A percentile compares a stretch with the other conserved stretches of the same genome.
Evolutionary conservation across 345 rosid species (phyloP).

Genomic region (Brassica nigra): DNA sequence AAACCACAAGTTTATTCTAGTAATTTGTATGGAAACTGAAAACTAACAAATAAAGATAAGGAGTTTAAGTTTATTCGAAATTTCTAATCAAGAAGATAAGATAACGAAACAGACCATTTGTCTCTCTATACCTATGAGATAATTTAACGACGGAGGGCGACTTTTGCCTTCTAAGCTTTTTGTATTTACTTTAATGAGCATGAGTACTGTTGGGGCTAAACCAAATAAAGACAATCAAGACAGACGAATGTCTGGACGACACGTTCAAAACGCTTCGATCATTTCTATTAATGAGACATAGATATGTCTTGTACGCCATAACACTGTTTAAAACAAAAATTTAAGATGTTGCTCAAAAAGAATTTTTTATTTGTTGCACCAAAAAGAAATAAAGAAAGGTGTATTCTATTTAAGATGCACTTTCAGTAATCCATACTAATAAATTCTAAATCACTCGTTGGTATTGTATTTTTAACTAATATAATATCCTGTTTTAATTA

Average conservation of each 20-base stretch:
- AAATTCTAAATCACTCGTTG: not conserved
- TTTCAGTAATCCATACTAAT: not conserved
- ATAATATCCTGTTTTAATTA: not conserved
- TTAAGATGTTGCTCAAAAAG: not conserved
- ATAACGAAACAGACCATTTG: conserved; percentile 40
- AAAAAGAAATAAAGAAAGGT: not conserved
- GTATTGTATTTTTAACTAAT: not conserved
- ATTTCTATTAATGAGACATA: conserved; percentile 16
- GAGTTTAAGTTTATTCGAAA: conserved; percentile 19
- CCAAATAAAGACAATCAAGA: not conserved
- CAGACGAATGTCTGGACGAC: conserved; percentile 21
- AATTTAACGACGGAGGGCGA: conserved; percentile 5
- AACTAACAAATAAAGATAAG: conserved; percentile 15
- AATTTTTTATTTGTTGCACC: not conserved
- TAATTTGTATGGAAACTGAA: not conserved
- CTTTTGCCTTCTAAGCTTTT: conserved; percentile 27
- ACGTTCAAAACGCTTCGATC: conserved; percentile 19
- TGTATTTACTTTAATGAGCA: conserved; percentile 31
- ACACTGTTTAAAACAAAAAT: not conserved
- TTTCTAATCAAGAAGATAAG: conserved; percentile 33
- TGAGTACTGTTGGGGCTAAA: not conserved
- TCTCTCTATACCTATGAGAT: conserved; percentile 20
- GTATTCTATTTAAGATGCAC: not conserved
- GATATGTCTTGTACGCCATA: conserved; percentile 21
- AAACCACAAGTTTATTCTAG: conserved; percentile 13